Evolutionary conservation across 495 filamentous ascomycete species (phyloP).

Genomic region (Penicillium cinerascens): DNA sequence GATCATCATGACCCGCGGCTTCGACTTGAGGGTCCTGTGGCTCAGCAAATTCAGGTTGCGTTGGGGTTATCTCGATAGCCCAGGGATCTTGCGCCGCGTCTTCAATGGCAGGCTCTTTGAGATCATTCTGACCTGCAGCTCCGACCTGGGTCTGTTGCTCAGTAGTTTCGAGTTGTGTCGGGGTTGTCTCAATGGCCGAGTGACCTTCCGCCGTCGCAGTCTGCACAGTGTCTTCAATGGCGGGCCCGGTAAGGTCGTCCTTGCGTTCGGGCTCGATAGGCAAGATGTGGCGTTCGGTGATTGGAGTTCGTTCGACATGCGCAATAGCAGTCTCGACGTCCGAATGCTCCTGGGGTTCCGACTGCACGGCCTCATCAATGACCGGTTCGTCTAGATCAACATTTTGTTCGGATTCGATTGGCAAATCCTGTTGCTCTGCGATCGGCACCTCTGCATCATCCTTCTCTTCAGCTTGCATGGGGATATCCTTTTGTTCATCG

Average conservation of each 20-base stretch:
- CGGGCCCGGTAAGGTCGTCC: neutral
- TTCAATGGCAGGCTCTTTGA: neutral
- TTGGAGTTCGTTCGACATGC: neutral
- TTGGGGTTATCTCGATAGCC: neutral
- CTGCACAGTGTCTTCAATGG: neutral
- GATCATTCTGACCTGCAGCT: neutral
- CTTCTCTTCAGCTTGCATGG: neutral
- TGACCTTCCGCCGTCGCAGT: neutral
- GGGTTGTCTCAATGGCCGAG: neutral
- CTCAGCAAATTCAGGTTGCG: neutral
- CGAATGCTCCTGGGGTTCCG: neutral
- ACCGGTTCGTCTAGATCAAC: neutral
- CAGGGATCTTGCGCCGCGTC: neutral
- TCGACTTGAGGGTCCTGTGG: neutral
- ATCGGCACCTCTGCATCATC: neutral
- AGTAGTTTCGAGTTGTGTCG: neutral
- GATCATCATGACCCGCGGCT: neutral
- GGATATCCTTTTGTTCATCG: neutral
- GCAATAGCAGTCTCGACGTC: neutral
- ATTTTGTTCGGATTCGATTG: neutral
- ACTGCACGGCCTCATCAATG: neutral
- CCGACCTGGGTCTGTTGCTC: neutral
- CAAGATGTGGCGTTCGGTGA: neutral
- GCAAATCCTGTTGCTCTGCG: neutral
- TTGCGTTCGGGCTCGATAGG: neutral